Conservation (phyloP, 2,329 filamentous ascomycete species). For the Aureobasidium sp. region DNA sequence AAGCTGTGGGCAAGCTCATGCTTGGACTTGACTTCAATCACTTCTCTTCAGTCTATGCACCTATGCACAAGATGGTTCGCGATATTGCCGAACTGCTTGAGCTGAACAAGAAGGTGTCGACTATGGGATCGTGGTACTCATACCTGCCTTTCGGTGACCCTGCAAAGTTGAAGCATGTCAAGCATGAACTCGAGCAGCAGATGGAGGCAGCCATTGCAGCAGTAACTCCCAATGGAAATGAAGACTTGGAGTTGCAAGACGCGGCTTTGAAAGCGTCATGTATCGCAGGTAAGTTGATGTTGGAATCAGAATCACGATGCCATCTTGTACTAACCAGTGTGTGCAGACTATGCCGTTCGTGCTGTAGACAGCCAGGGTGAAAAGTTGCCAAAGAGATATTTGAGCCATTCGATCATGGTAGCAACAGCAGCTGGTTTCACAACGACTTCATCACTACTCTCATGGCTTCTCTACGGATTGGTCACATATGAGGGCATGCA, state of each 20-base stretch:
- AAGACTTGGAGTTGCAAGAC: constrained; percentile 33
- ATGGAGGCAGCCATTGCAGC: constrained; percentile 36
- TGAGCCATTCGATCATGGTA: constrained; percentile 43
- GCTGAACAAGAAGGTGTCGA: constrained; percentile 54
- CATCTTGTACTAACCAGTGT: background rate
- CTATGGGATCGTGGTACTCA: constrained; percentile 50
- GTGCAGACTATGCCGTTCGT: constrained; percentile 45
- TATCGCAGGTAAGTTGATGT: constrained; percentile 20
- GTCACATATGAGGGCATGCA: constrained; percentile 50
- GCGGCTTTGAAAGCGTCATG: constrained; percentile 32
- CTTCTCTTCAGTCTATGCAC: constrained; percentile 39
- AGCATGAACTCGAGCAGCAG: constrained; percentile 30
- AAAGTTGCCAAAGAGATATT: constrained; percentile 42
- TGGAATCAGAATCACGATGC: background rate
- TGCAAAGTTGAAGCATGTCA: constrained; percentile 34
- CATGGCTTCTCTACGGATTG: constrained; percentile 51
- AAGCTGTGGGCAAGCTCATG: constrained; percentile 39
- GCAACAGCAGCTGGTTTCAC: constrained; percentile 54
- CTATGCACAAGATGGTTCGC: constrained; percentile 46
- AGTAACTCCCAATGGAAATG: constrained; percentile 29
- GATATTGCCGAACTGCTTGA: constrained; percentile 45
- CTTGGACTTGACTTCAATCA: constrained; percentile 42
- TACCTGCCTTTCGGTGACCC: constrained; percentile 53
- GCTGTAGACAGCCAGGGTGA: constrained; percentile 50
- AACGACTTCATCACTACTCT: constrained; percentile 52